Conservation (phyloP, 169 alveolate species). For the Perkinsus marinus region DNA sequence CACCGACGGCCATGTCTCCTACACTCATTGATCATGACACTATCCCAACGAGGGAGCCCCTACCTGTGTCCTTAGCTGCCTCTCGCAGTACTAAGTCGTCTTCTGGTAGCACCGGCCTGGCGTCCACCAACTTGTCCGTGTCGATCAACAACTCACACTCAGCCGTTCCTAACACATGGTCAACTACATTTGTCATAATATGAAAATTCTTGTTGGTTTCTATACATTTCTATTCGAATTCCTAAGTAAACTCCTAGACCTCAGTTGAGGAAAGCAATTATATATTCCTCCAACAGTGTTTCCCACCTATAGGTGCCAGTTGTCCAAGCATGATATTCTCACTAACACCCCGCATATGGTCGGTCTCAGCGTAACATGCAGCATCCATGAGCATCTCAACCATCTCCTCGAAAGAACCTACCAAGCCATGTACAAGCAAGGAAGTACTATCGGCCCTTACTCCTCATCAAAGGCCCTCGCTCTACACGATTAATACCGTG, state of each 20-base stretch:
- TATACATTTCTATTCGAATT: no score
- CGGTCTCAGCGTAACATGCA: slow-evolving; percentile 89
- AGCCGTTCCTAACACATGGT: slow-evolving; percentile 59
- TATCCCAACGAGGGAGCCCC: slow-evolving; percentile 1
- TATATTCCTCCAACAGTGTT: no score
- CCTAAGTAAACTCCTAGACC: no score
- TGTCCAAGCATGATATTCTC: slow-evolving; percentile 90
- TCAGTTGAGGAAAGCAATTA: no score
- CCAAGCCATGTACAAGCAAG: no score
- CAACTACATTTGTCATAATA: no score
- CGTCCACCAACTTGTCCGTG: slow-evolving; percentile 67
- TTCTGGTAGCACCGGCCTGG: slow-evolving; percentile 44
- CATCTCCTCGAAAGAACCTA: slow-evolving; percentile 95
- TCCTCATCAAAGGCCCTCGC: slow-evolving; percentile 28
- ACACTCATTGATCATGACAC: not conserved
- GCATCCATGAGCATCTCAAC: slow-evolving; percentile 98
- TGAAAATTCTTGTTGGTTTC: no score
- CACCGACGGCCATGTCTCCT: not conserved
- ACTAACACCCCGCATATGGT: slow-evolving; percentile 74
- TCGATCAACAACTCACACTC: slow-evolving; percentile 76
- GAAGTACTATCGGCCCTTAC: no score
- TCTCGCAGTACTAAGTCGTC: slow-evolving; percentile 11
- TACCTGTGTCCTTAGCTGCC: slow-evolving; percentile 21
- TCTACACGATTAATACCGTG: slow-evolving; percentile 98
- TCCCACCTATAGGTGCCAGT: slow-evolving; percentile 68